Evolutionary conservation across 2,329 filamentous ascomycete species (phyloP).

Genomic region (Dryadomyces quercivorus): DNA sequence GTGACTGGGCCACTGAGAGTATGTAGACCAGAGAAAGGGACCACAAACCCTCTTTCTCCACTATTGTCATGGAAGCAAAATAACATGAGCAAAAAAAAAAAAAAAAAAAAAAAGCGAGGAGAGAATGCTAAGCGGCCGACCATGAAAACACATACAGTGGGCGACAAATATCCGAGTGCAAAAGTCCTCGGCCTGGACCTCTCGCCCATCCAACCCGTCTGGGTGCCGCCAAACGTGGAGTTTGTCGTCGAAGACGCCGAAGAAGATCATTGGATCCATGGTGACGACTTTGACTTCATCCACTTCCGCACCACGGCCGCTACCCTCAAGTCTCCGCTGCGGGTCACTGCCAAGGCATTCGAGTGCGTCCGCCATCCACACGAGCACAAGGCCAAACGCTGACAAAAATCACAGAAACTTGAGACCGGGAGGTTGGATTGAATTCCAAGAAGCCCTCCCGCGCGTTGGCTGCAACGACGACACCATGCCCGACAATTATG

Average conservation of each 20-base stretch:
- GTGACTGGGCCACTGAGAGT: slow-evolving; percentile 45
- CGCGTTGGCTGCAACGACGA: slow-evolving; percentile 29
- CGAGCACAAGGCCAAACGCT: background rate
- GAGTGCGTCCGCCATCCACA: slow-evolving; percentile 21
- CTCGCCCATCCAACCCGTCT: slow-evolving; percentile 29
- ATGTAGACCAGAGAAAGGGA: slow-evolving; percentile 9
- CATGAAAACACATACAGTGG: slow-evolving; percentile 21
- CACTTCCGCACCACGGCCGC: slow-evolving; percentile 44
- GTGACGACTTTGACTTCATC: slow-evolving; percentile 46
- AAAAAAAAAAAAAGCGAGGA: background rate
- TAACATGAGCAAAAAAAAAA: background rate
- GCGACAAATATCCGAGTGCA: slow-evolving; percentile 31
- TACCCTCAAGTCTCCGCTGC: slow-evolving; percentile 38
- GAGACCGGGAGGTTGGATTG: slow-evolving; percentile 36
- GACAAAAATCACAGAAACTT: slow-evolving; percentile 18
- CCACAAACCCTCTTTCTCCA: background rate
- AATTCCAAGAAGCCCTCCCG: slow-evolving; percentile 32
- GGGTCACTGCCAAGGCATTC: slow-evolving; percentile 28
- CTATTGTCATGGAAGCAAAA: background rate
- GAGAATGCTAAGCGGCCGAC: background rate
- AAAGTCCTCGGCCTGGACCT: slow-evolving; percentile 32
- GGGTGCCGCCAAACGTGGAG: slow-evolving; percentile 43
- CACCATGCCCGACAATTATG: slow-evolving; percentile 28
- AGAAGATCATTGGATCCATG: slow-evolving; percentile 39
- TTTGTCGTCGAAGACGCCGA: slow-evolving; percentile 40